A percentile compares a stretch with the other conserved stretches of the same genome.
These are phyloP conservation scores for Saccharomyces cerevisiae DNA, from an alignment of 805 yeast genomes.

Conservation along the genomic window DNA sequence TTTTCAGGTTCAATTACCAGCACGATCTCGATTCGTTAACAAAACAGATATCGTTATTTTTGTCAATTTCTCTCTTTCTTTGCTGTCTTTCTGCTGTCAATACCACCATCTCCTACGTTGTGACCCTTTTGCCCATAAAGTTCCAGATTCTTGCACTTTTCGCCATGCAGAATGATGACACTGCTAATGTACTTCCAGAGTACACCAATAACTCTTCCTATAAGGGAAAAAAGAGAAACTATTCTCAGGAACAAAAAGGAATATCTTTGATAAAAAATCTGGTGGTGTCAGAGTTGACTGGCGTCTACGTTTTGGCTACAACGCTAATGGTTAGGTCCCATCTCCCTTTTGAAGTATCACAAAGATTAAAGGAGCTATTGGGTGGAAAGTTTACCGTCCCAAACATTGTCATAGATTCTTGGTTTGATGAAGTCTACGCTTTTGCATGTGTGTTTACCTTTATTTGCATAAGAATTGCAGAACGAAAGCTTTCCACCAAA, in stretches of 20 bases:
- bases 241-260: constrained; percentile 6
- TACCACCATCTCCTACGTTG: constrained; percentile 49
- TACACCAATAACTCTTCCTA: constrained; percentile 2
- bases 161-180: constrained; percentile 17
- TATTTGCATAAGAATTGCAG: constrained; percentile 23
- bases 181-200: constrained; percentile 14
- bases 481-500: constrained; percentile 9
- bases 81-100: constrained; percentile 60
- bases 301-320: constrained; percentile 35
- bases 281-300: constrained; percentile 33
- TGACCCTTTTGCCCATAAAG: constrained; percentile 32
- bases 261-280: constrained; percentile 34
- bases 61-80: constrained; percentile 52
- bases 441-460: constrained; percentile 27
- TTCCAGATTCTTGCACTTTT: constrained; percentile 26
- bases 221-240: neutral
- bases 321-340: constrained; percentile 34
- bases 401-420: constrained; percentile 29
- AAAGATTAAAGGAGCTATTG: constrained; percentile 27
- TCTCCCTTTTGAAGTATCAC: constrained; percentile 29
- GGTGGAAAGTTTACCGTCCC: constrained; percentile 27
- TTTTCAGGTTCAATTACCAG: constrained; percentile 27
- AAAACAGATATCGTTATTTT: constrained; percentile 37
- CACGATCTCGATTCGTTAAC: constrained; percentile 32
- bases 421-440: constrained; percentile 36